Evolutionary conservation across 2,329 filamentous ascomycete species (phyloP), one percentile per base, ranked within the genome.

Genomic region (Colletotrichum australisinense): DNA sequence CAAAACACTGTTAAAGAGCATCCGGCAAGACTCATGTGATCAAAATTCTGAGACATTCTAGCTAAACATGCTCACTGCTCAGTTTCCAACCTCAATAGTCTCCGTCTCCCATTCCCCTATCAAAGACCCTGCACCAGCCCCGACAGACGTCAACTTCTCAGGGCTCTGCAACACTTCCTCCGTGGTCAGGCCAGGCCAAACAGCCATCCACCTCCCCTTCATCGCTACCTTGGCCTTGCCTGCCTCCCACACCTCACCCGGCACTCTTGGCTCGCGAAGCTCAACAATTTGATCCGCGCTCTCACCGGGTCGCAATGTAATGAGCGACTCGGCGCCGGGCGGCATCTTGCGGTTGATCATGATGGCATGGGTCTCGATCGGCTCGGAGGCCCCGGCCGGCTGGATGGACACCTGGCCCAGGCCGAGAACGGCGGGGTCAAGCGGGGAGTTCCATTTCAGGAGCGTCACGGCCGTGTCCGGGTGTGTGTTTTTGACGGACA

Each of bases 371-470:
- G 84, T 77, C 5, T 83, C 78, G 4, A 87, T 67, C 4, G 84
- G 81, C 35, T 72, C 49, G 5, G 76, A 76, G 19, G 79, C 78
- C 1, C 80, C 81, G 1, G 79, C 78, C 4, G 81, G 83, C 1
- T 79, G 83, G 70, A 87, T 81, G 35, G 79, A 77, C 8, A 87
- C 66, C 14, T 84, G 77, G 11, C 86, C 86, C 1, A 86, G 80
- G 66, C 83, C 80, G 60, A 86, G 72, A 0, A 81, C 84, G 28
- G 84, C 62, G 0, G 80, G 78, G 75, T 87, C 86, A 30, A 87
- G 78, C 19, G 86, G 86, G 1, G 85, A 85, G 63, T 83, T 78
- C 79, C 85, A 87, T 4, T 76, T 78, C 32, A 87, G 80, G 35
- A 87, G 74, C 1, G 84, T 86, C 66, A 86, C 79, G 1, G 84